These are phyloP conservation scores for Plasmodium inui DNA, from an alignment of 169 alveolate genomes.

Conservation along the genomic window DNA sequence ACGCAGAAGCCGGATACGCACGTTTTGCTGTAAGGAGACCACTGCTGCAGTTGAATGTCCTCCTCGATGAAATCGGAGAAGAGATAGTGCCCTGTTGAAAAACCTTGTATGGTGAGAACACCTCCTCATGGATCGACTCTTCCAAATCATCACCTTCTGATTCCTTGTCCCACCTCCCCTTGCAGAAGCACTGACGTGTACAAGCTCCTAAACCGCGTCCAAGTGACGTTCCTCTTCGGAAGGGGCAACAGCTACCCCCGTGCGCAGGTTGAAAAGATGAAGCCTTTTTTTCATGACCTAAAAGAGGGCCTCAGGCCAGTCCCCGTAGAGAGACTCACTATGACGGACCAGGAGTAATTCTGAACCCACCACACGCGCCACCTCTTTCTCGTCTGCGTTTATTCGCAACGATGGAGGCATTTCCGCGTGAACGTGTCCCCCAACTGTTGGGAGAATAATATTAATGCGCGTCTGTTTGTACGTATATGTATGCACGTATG, in stretches of 20 bases:
- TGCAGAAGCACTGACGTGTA: conserved; percentile 25
- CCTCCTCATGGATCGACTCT: neutral
- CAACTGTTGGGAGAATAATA: neutral
- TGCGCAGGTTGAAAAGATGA: conserved; percentile 11
- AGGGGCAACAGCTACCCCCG: conserved; percentile 25
- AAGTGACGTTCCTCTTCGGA: conserved; percentile 61
- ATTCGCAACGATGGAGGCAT: neutral
- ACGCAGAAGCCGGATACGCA: conserved; percentile 45
- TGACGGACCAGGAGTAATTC: conserved; percentile 60
- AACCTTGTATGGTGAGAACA: neutral
- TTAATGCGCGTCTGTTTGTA: too few relatives aligned
- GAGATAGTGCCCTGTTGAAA: neutral
- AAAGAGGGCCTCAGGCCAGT: conserved; percentile 18
- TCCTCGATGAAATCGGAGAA: neutral
- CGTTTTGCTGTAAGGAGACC: conserved; percentile 23
- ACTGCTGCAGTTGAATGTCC: neutral
- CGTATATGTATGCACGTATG: too few relatives aligned
- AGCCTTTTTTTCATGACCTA: conserved; percentile 10
- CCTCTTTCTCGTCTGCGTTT: neutral
- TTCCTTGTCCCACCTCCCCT: neutral
- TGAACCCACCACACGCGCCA: neutral
- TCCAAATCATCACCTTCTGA: neutral
- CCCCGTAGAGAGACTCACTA: conserved; percentile 16
- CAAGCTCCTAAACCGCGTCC: conserved; percentile 46
- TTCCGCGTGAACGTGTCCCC: neutral